Evolutionary conservation across 108 stramenopile species (phyloP), one percentile per base, ranked within the genome.

Genomic region (Nitzschia sp.): DNA sequence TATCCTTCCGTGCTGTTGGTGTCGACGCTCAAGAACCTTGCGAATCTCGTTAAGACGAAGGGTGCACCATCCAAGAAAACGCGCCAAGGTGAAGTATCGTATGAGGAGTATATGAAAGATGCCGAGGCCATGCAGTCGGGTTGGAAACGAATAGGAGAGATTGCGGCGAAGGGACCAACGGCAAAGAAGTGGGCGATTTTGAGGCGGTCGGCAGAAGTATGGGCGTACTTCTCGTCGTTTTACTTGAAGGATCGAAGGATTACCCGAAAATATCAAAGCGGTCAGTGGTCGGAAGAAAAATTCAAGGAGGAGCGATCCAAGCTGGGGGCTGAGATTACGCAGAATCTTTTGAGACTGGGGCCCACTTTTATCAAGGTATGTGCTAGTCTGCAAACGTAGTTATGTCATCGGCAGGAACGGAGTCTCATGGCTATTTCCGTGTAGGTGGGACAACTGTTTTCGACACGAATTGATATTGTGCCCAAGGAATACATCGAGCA

Each of bases 401-500:
- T 19, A 17, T 36, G 60, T 36, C n/a, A n/a, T n/a, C n/a, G n/a
- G n/a, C n/a, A n/a, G n/a, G n/a, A 19, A 51, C 11, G 4, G 49
- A 4, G 4, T n/a, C 49, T 51, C 13, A 51, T 19, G 18, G 49
- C 4, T 51, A 4, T 45, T 33, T 8, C n/a, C 54, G 1, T 58
- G 21, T 65, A 98, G 85, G 84, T 98, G 21, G 96, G 96, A 13
- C 98, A 98, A 85, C 78, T 98, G 4, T 84, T 98, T 45, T 95
- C 93, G 3, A 98, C 98, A 13, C 76, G 98, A 35, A 95, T 98
- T 38, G 97, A 98, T 70, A 87, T 98, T 60, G 91, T 98, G 19
- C 93, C 95, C 23, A 94, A 92, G 70, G 98, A 97, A 68, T 97
- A 96, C 75, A 96, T 97, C 60, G 93, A 96, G 56, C 81, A 96